Conservation (phyloP, 1,284 basidiomycete genomes). For the Schizophyllum commune region DNA sequence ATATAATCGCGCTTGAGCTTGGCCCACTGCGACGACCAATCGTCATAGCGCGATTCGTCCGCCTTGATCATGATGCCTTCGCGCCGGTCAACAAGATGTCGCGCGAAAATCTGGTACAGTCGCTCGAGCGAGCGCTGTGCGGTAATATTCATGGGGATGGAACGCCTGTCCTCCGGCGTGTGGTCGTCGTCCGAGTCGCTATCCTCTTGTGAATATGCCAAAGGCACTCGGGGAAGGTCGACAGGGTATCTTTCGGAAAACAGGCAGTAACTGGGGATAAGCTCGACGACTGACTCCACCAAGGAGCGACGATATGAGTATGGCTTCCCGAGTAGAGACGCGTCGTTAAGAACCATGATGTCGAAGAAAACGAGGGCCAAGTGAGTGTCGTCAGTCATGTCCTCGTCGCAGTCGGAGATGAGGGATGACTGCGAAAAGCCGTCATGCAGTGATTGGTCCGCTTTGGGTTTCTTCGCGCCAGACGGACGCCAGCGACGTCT, state of each 20-base stretch:
- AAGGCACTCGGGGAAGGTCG: conserved; percentile 10
- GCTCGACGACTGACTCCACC: conserved; percentile 49
- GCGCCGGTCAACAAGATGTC: conserved; percentile 39
- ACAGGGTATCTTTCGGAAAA: conserved; percentile 44
- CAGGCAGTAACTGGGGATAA: conserved; percentile 51
- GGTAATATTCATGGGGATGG: conserved; percentile 1
- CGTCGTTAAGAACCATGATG: conserved; percentile 56
- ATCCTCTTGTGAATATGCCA: background rate
- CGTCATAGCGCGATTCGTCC: conserved; percentile 57
- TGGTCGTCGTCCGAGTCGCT: background rate
- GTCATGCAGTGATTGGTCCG: background rate
- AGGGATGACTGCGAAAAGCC: conserved; percentile 33
- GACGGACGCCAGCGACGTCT: conserved; percentile 16
- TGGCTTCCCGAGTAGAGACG: conserved; percentile 43
- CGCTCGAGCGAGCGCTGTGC: no score
- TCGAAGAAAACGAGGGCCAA: conserved; percentile 84
- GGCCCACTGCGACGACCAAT: conserved; percentile 60
- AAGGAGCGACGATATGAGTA: conserved; percentile 54
- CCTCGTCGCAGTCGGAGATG: conserved; percentile 36
- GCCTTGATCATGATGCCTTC: conserved; percentile 79
- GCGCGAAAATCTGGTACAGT: conserved; percentile 43
- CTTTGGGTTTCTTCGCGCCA: conserved; percentile 3
- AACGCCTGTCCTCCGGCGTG: conserved; percentile 16
- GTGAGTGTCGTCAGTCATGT: conserved; percentile 42
- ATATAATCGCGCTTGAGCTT: conserved; percentile 87